Evolutionary conservation across 1,284 basidiomycete genomes (phyloP).

Genomic region (Leccinum angustisporum): DNA sequence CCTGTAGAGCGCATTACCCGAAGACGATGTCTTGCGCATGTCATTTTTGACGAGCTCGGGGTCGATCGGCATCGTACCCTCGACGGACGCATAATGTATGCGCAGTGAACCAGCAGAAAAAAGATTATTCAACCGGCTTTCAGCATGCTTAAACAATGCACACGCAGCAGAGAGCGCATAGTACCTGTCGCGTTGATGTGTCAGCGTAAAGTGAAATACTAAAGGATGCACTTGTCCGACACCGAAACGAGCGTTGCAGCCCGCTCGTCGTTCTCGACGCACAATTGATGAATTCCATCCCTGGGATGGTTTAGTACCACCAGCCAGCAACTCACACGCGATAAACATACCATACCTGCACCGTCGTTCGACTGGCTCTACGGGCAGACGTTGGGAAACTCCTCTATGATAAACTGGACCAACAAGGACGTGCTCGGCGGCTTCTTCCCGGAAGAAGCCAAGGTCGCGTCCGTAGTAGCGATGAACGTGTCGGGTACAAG

Average conservation of each 20-base stretch:
- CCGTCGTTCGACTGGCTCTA: constrained; percentile 77
- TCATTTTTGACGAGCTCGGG: constrained; percentile 83
- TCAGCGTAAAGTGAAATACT: constrained; percentile 13
- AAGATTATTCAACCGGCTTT: constrained; percentile 61
- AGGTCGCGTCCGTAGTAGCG: constrained; percentile 47
- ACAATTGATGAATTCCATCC: constrained; percentile 78
- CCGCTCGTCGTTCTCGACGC: constrained; percentile 74
- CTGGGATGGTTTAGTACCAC: constrained; percentile 40
- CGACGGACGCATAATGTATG: constrained; percentile 77
- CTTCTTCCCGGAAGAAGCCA: constrained; percentile 47
- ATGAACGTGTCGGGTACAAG: constrained; percentile 81
- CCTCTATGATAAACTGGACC: constrained; percentile 71
- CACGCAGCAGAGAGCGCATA: constrained; percentile 83
- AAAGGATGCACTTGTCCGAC: constrained; percentile 65
- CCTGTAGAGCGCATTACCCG: constrained; percentile 50
- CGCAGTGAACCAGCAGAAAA: constrained; percentile 75
- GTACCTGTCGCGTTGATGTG: constrained; percentile 52
- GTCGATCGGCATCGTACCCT: constrained; percentile 92
- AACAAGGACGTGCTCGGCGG: constrained; percentile 55
- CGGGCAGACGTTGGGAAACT: constrained; percentile 62
- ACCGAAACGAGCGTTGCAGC: constrained; percentile 73
- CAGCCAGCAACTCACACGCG: not conserved
- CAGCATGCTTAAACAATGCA: constrained; percentile 83
- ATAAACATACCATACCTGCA: constrained; percentile 58
- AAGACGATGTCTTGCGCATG: constrained; percentile 65